These are phyloP conservation scores for Narthecium ossifragum DNA, from an alignment of 106 monocot genomes.

Conservation along the genomic window DNA sequence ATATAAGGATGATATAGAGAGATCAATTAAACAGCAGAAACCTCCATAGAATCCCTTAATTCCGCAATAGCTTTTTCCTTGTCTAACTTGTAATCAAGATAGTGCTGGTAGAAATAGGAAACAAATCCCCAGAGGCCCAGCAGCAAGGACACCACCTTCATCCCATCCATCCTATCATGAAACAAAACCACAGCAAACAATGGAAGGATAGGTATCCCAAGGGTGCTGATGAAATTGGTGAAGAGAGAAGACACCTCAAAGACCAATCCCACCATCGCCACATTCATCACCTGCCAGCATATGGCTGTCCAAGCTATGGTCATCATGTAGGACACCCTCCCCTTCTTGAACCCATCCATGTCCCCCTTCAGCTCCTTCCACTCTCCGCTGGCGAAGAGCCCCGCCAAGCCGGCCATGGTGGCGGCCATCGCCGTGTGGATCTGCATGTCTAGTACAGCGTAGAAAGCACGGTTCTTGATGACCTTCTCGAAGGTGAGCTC, in stretches of 20 bases:
- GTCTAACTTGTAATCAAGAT: slow-evolving; percentile 17
- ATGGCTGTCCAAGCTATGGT: slow-evolving; percentile 37
- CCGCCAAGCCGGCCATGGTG: neutral
- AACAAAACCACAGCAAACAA: slow-evolving; percentile 52
- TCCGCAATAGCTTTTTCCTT: neutral
- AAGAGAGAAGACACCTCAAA: slow-evolving; percentile 37
- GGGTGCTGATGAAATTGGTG: neutral
- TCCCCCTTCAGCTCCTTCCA: neutral
- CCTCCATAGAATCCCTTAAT: neutral
- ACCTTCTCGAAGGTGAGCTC: neutral
- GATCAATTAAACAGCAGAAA: neutral
- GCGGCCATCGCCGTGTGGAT: neutral
- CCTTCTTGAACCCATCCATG: neutral
- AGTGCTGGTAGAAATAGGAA: slow-evolving; percentile 51
- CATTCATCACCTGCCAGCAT: slow-evolving; percentile 31
- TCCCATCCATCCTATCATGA: slow-evolving; percentile 37
- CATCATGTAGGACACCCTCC: slow-evolving; percentile 21
- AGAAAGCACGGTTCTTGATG: neutral
- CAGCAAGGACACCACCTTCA: slow-evolving; percentile 36
- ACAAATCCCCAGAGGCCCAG: slow-evolving; percentile 48
- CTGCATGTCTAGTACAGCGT: neutral
- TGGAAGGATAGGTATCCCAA: slow-evolving; percentile 9
- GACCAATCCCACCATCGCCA: slow-evolving; percentile 33
- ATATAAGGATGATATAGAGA: too few relatives aligned
- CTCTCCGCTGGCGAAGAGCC: neutral